Evolutionary conservation across 1,139 yeast species (phyloP), one percentile per base, ranked within the genome.

Genomic region (Debaryomyces fabryi): DNA sequence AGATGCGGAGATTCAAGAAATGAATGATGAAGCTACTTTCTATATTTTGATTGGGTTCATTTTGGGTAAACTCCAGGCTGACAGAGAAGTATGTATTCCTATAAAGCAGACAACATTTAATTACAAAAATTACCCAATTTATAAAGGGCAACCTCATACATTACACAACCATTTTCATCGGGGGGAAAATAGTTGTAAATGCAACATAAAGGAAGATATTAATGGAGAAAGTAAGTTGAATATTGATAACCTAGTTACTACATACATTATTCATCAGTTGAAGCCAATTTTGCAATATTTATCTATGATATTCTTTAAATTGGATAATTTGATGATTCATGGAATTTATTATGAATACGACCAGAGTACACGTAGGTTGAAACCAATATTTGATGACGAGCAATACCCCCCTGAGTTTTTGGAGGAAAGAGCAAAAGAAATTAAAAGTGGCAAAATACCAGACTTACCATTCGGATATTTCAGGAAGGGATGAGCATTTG

Each of bases 31-130:
- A 46, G 63, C 70, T 2, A 63, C 71, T 3, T 67, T 58, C 50
- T 72, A 68, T 50, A 60, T 67, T 44, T 54, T 71, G 44, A 61
- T 72, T 39, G 76, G 75, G 2, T 69, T 66, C 49, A 67, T 72
- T 30, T 53, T 72, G 18, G 72, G 73, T 4, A 69, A 71, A 52
- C 55, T 72, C 25, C 75, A 69, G 56, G 68, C 71, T 1, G 76
- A 71, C 51, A 55, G 76, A 48, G 76, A 71, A 53, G 71, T 72
- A 5, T 71, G 74, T 52, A 65, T 65, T 16, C 76, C 76, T 3
- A 69, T 70, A 39, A 68, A 68, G 49, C 71, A 67, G 39, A 54
- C 51, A 12, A 56, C 69, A 2, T 56, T 51, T 45, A 49, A 60
- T 32, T 70, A 60, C 49, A 52, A 54, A 16, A 54, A 61, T 33